Evolutionary conservation across 1,284 basidiomycete species (phyloP).

Genomic region (Pseudozyma thailandica): DNA sequence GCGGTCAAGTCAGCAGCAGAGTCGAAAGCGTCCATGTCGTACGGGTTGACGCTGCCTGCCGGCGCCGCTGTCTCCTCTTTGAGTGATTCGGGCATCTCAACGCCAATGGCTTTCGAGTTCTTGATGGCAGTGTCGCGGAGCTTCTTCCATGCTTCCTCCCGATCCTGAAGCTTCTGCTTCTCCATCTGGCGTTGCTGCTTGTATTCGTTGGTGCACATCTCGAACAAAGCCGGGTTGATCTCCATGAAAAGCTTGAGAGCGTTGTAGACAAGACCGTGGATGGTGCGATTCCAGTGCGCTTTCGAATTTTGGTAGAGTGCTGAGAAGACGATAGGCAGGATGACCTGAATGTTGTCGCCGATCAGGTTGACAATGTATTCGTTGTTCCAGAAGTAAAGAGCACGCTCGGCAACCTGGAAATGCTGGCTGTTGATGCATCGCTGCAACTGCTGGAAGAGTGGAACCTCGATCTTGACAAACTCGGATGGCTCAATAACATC

Average conservation of each 20-base stretch:
- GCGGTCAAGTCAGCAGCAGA: conserved; percentile 47
- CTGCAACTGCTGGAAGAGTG: conserved; percentile 92
- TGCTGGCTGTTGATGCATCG: conserved; percentile 99
- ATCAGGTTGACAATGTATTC: conserved; percentile 99
- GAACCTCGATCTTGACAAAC: conserved; percentile 94
- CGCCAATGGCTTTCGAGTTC: conserved; percentile 58
- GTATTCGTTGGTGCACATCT: conserved; percentile 92
- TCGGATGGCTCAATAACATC: conserved; percentile 97
- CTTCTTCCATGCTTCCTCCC: conserved; percentile 64
- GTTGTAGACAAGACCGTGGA: conserved; percentile 99
- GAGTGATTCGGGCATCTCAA: conserved; percentile 52
- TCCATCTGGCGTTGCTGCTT: conserved; percentile 77
- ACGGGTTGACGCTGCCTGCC: conserved; percentile 45
- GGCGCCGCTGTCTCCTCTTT: conserved; percentile 57
- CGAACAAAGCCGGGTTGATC: conserved; percentile 95
- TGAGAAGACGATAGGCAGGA: conserved; percentile 98
- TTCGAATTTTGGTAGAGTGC: conserved; percentile 96
- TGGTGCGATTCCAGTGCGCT: conserved; percentile 98
- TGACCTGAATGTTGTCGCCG: conserved; percentile 89
- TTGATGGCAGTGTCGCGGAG: conserved; percentile 59
- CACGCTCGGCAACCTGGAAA: conserved; percentile 78
- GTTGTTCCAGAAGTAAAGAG: conserved; percentile 75
- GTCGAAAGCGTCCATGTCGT: conserved; percentile 51
- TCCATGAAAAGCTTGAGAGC: conserved; percentile 99
- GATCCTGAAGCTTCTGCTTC: conserved; percentile 56